Evolutionary conservation across 2,329 filamentous ascomycete genomes (phyloP), one percentile per base, ranked within the genome.

Genomic region (Zymoseptoria tritici): DNA sequence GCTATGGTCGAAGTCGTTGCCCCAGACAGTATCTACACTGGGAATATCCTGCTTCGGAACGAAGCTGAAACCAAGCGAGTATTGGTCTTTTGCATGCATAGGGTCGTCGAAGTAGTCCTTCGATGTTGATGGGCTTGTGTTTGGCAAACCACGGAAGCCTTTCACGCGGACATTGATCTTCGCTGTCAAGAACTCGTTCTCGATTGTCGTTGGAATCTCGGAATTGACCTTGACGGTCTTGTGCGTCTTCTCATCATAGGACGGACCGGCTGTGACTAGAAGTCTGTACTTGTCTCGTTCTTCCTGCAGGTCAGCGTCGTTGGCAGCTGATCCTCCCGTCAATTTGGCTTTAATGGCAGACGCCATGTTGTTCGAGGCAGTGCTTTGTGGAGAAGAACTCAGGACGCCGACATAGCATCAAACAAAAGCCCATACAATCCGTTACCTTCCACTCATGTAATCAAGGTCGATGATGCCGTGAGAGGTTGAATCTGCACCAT

Each of bases 1-100:
- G 0, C 93, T 90, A 55, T 89, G 84, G 70, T 96, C 92, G 71
- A 97, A 96, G 78, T 97, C 91, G 73, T 97, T 97, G 26, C 93
- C 93, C 71, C 96, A 97, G 57, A 96, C 85, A 2, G 97, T 81
- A 63, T 94, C 85, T 9, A 82, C 73, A 46, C 84, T 89, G 0
- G 80, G 78, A 51, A 96, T 85, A 26, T 75, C 75, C 19, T 76
- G 68, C 67, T 88, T 89, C 7, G 89, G 90, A 0, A 83, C 85
- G 73, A 97, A 90, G 52, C 84, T 82, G 70, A 96, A 87, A 9
- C 84, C 82, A 68, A 97, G 91, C 69, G 86, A 90, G 78, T 96
- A 97, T 72, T 90, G 89, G 75, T 97, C 91, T 62, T 82, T 80
- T 22, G 77, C 78, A 71, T 96, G 91, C 16, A 83, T 79, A 2